Conservation (phyloP, 768 basidiomycete species). For the Russula ochroleuca region DNA sequence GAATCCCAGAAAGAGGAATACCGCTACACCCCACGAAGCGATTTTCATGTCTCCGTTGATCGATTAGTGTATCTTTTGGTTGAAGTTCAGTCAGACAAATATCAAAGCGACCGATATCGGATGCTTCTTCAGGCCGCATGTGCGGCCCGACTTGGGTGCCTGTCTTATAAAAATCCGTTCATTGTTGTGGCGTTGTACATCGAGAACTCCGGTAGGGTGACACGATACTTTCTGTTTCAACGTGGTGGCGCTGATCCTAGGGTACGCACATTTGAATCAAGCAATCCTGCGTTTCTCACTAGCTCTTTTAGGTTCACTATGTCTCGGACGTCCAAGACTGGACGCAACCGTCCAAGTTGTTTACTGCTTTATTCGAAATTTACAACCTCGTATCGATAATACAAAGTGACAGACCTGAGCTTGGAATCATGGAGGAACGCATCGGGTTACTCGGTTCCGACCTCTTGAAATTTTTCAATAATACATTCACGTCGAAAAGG, state of each 20-base stretch:
- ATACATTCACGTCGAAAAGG: too few species aligned
- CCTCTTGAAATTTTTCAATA: too few species aligned
- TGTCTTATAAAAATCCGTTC: not conserved
- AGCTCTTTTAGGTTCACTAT: not conserved
- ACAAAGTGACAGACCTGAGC: not conserved
- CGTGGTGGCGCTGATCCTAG: not conserved
- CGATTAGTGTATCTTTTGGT: not conserved
- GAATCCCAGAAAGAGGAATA: too few species aligned
- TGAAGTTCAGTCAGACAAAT: not conserved
- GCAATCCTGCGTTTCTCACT: not conserved
- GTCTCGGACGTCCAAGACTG: not conserved
- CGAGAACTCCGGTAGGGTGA: not conserved
- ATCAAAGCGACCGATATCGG: not conserved
- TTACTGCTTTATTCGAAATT: too few species aligned
- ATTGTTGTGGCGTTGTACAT: not conserved
- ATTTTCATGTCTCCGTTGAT: not conserved
- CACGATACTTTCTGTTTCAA: not conserved
- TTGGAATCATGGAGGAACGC: not conserved
- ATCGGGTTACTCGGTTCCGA: not conserved
- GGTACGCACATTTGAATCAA: not conserved
- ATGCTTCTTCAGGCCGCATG: not conserved
- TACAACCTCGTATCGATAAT: not conserved
- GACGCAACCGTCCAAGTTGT: not conserved
- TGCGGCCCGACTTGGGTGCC: not conserved
- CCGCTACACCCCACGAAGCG: slow-evolving; percentile 7